A percentile compares a stretch with the other conserved stretches of the same genome.
Conservation (phyloP, 176 grass and related monocot species). For the Carex littledalei region DNA sequence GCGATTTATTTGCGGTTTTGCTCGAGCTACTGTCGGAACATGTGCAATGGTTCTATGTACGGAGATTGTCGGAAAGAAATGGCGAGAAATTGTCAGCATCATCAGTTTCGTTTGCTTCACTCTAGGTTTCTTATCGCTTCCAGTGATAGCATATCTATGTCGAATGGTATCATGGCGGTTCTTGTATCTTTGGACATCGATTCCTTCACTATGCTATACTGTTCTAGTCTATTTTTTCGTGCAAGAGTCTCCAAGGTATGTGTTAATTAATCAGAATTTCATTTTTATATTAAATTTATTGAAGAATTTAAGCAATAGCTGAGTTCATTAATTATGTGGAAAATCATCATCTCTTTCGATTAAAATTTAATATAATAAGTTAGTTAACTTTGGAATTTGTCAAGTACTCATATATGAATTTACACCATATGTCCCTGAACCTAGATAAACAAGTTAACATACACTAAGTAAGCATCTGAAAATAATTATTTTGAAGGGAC, state of each 20-base stretch:
- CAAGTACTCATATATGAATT: not conserved
- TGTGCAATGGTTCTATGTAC: slow-evolving; percentile 68
- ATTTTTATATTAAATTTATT: not conserved
- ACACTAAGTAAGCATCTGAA: too few relatives aligned
- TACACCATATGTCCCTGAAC: not conserved
- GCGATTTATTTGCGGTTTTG: slow-evolving; percentile 63
- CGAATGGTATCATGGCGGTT: slow-evolving; percentile 52
- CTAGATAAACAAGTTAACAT: not conserved
- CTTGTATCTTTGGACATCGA: slow-evolving; percentile 71
- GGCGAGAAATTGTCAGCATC: slow-evolving; percentile 67
- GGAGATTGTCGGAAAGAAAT: slow-evolving; percentile 68
- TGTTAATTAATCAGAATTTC: not conserved
- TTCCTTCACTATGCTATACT: slow-evolving; percentile 56
- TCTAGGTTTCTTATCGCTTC: slow-evolving; percentile 76
- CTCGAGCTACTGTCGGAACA: slow-evolving; percentile 52
- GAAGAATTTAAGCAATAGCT: not conserved
- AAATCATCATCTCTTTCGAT: not conserved
- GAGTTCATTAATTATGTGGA: not conserved
- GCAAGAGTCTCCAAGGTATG: slow-evolving; percentile 60
- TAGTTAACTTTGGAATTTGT: not conserved
- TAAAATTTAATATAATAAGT: not conserved
- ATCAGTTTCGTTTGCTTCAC: slow-evolving; percentile 61
- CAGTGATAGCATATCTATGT: slow-evolving; percentile 56
- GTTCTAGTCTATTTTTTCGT: slow-evolving; percentile 39
- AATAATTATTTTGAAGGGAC: not conserved